A percentile compares a stretch with the other conserved stretches of the same genome.
Conservation (phyloP, 805 yeast species). For the Zygosaccharomyces siamensis region DNA sequence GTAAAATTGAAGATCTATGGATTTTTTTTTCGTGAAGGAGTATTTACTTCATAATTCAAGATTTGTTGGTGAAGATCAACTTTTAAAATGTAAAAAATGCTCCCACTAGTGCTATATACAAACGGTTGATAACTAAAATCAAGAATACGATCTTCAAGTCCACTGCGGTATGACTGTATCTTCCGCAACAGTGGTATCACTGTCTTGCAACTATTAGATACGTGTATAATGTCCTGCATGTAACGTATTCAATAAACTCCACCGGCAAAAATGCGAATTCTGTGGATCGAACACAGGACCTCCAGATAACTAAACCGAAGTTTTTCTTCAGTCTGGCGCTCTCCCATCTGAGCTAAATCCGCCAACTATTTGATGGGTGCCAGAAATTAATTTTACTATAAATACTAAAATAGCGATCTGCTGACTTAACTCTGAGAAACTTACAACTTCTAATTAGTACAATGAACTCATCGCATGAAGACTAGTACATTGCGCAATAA, state of each 20-base stretch:
- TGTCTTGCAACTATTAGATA: not conserved
- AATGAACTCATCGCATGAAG: not conserved
- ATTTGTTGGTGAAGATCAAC: not conserved
- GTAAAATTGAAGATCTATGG: not conserved
- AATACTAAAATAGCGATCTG: not conserved
- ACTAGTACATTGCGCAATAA: not conserved
- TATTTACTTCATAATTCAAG: not conserved
- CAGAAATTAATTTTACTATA: no score
- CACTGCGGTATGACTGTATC: no score
- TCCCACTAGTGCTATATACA: no score
- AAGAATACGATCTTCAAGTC: no score
- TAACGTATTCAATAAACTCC: no score
- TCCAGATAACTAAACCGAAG: constrained; percentile 43
- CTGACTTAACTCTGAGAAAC: no score
- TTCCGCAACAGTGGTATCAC: no score
- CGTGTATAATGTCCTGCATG: no score
- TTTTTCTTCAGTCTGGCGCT: constrained; percentile 42
- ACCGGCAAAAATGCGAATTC: constrained; percentile 46
- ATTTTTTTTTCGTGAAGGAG: not conserved
- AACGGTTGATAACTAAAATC: no score
- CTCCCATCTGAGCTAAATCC: constrained; percentile 44
- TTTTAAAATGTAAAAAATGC: not conserved
- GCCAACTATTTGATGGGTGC: constrained; percentile 16
- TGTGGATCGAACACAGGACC: constrained; percentile 90
- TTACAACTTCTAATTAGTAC: not conserved